Percentiles rank a stretch among this genome's conserved stretches.
Evolutionary conservation across 2,329 filamentous ascomycete species (phyloP).

Genomic region (Trichoderma sp.): DNA sequence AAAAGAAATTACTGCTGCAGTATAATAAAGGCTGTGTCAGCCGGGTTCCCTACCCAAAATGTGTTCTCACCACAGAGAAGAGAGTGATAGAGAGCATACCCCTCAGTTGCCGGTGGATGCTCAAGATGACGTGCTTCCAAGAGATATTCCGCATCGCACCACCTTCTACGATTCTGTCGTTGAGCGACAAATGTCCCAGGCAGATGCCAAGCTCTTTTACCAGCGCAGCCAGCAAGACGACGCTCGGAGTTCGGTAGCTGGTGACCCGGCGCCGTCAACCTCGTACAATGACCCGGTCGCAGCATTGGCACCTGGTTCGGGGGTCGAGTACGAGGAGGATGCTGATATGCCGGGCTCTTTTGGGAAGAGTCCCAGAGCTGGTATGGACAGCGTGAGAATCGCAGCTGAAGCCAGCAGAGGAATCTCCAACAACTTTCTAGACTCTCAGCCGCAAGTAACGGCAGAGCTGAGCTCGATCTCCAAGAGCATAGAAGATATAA

Average conservation of each 20-base stretch:
- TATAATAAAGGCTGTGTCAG: background rate
- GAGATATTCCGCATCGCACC: constrained; percentile 22
- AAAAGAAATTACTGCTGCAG: background rate
- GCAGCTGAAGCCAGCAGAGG: constrained; percentile 11
- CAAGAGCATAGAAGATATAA: constrained; percentile 20
- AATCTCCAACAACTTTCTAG: constrained; percentile 21
- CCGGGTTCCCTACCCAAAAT: background rate
- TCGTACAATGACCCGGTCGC: constrained; percentile 19
- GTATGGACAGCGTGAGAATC: background rate
- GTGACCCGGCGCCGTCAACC: background rate
- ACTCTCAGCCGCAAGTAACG: constrained; percentile 21
- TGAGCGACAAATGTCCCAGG: constrained; percentile 22
- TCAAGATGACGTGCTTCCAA: constrained; percentile 21
- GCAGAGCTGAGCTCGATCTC: constrained; percentile 20
- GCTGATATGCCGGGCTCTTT: background rate
- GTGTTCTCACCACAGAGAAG: constrained; percentile 5
- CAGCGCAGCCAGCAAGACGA: constrained; percentile 20
- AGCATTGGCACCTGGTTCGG: background rate
- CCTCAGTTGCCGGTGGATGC: background rate
- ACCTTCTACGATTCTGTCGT: constrained; percentile 23
- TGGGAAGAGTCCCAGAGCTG: background rate
- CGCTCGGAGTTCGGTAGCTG: background rate
- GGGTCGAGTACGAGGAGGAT: constrained; percentile 12
- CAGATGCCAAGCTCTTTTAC: constrained; percentile 23
- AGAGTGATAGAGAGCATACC: constrained; percentile 13